A percentile compares a stretch with the other conserved stretches of the same genome.
Evolutionary conservation across 2,329 filamentous ascomycete species (phyloP).

Genomic region (Penicillium sp.): DNA sequence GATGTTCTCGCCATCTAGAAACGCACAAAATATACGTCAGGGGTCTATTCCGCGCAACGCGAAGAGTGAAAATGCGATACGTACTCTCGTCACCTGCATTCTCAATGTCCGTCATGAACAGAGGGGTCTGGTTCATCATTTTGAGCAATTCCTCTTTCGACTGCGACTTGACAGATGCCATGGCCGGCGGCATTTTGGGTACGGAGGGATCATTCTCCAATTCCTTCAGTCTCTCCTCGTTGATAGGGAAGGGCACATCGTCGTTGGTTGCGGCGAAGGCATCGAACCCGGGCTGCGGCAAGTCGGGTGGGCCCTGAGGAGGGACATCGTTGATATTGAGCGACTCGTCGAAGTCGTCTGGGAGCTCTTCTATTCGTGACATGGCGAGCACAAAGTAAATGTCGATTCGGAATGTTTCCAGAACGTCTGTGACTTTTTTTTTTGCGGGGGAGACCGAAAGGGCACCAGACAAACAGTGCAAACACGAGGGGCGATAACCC

Average conservation of each 20-base stretch:
- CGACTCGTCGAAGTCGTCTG: constrained; percentile 55
- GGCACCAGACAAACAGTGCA: constrained; percentile 33
- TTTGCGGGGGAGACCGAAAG: constrained; percentile 16
- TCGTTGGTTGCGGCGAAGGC: constrained; percentile 32
- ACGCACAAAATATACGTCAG: background rate
- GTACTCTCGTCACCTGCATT: constrained; percentile 60
- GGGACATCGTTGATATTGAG: constrained; percentile 46
- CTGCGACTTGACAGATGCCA: constrained; percentile 61
- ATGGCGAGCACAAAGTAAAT: constrained; percentile 39
- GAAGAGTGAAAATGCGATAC: constrained; percentile 12
- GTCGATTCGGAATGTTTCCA: constrained; percentile 3
- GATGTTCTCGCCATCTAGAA: constrained; percentile 69
- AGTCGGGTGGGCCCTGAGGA: constrained; percentile 16
- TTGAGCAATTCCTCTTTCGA: constrained; percentile 64
- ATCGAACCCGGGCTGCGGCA: constrained; percentile 26
- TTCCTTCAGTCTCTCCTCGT: constrained; percentile 39
- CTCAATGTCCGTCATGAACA: constrained; percentile 94
- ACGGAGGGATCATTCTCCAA: constrained; percentile 34
- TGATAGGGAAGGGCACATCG: constrained; percentile 45
- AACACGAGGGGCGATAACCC: constrained; percentile 28
- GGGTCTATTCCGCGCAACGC: constrained; percentile 6
- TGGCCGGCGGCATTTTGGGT: constrained; percentile 60
- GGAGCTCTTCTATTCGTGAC: constrained; percentile 57
- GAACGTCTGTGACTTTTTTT: constrained; percentile 9
- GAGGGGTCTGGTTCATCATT: constrained; percentile 72